Evolutionary conservation across 148 eudicot species (phyloP), one percentile per base, ranked within the genome.

Genomic region (Rhododendron vialii): DNA sequence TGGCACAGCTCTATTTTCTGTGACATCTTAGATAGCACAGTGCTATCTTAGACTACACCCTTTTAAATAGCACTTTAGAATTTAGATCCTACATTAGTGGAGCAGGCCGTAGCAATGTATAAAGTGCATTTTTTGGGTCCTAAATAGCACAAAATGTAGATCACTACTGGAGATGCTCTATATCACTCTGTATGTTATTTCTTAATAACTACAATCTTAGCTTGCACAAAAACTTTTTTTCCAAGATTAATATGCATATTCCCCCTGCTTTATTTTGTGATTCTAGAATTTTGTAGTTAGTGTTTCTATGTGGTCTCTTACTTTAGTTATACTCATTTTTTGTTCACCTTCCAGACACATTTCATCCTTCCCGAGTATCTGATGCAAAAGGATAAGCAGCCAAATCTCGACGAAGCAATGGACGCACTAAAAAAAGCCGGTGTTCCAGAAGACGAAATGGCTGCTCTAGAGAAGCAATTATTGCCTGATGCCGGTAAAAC

Each of bases 361-460:
- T 59, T 59, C 28, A 5, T 55, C 59, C 95, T 97, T 48, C 98
- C 99, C 0, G 99, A 95, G 86, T 92, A 94, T 67, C 71, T 92
- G 86, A 96, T 94, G 96, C 96, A 94, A 91, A 93, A 92, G 89
- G 94, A 93, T 83, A 92, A 91, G 59, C 88, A 90, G 69, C 83
- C 88, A 26, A 97, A 86, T 83, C 89, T 89, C 7, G 98, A 89
- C 5, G 90, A 91, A 83, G 91, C 95, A 30, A 93, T 88, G 78
- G 96, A 94, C 51, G 94, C 90, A 5, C 81, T 93, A 61, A 92
- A 94, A 83, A 92, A 91, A 83, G 93, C 91, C 10, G 97, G 94
- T 73, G 89, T 86, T 30, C 89, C 90, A 3, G 96, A 92, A 75
- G 98, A 95, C 74, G 94, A 94, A 73, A 97, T 97, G 99, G 98